These are phyloP conservation scores for Cyberlindnera euphorbiiphila DNA, from an alignment of 805 yeast genomes.

Conservation along the genomic window DNA sequence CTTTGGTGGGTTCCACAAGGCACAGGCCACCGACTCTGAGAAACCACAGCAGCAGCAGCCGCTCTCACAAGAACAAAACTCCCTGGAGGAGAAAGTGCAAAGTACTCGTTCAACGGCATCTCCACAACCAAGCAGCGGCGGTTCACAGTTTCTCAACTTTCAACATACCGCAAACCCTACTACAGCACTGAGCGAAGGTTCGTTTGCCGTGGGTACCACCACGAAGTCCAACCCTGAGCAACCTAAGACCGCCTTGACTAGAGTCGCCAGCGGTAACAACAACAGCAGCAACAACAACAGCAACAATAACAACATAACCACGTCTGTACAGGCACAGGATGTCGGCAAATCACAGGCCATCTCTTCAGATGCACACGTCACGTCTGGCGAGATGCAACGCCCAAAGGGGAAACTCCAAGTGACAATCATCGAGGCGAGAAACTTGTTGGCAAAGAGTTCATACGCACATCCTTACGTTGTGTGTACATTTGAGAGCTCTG, in stretches of 20 bases:
- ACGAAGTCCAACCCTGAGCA: slow-evolving; percentile 35
- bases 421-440: slow-evolving; percentile 74
- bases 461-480: slow-evolving; percentile 81
- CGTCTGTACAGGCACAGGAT: neutral
- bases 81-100: slow-evolving; percentile 11
- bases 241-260: slow-evolving; percentile 34
- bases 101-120: slow-evolving; percentile 8
- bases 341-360: neutral
- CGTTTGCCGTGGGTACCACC: slow-evolving; percentile 69
- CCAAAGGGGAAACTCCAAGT: slow-evolving; percentile 85
- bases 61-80: slow-evolving; percentile 5
- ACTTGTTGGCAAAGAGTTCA: slow-evolving; percentile 51
- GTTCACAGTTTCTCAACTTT: slow-evolving; percentile 33
- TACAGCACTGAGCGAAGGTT: slow-evolving; percentile 59
- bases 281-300: slow-evolving; percentile 7
- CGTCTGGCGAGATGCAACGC: slow-evolving; percentile 14
- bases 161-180: slow-evolving; percentile 58
- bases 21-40: slow-evolving; percentile 15
- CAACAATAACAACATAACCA: neutral
- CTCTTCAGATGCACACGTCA: slow-evolving; percentile 2
- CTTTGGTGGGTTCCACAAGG: slow-evolving; percentile 30
- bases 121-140: slow-evolving; percentile 12
- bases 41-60: slow-evolving; percentile 7
- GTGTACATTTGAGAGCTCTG: slow-evolving; percentile 87
- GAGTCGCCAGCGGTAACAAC: slow-evolving; percentile 30